These are phyloP conservation scores for Hymenoscyphus scutula DNA, from an alignment of 2,329 filamentous ascomycete genomes.

Conservation along the genomic window DNA sequence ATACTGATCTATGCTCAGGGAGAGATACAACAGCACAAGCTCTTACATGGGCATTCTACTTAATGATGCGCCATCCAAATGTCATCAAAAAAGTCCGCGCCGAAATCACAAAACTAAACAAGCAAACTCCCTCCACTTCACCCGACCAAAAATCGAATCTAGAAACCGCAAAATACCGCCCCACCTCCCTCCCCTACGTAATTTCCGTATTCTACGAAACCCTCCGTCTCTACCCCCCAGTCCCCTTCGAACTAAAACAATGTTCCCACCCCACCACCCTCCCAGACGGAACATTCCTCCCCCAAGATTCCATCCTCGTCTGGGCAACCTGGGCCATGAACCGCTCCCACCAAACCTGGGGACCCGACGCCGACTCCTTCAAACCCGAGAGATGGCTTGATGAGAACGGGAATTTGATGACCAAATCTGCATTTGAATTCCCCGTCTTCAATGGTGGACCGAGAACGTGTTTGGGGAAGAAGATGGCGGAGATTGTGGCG, in stretches of 20 bases:
- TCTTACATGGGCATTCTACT: conserved; percentile 62
- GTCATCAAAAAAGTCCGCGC: conserved; percentile 42
- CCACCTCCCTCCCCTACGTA: conserved; percentile 51
- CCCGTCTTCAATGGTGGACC: conserved; percentile 64
- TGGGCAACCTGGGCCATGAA: conserved; percentile 67
- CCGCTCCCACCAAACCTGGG: conserved; percentile 55
- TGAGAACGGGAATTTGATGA: conserved; percentile 40
- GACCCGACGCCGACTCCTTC: conserved; percentile 53
- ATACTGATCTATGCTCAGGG: conserved; percentile 35
- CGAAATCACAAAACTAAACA: conserved; percentile 39
- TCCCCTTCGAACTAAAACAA: conserved; percentile 66
- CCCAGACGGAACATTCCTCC: conserved; percentile 60
- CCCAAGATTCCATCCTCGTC: conserved; percentile 52
- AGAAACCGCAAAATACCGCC: conserved; percentile 26
- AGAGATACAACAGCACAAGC: conserved; percentile 65
- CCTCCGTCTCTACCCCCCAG: conserved; percentile 60
- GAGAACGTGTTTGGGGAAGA: conserved; percentile 60
- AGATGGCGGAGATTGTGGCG: conserved; percentile 61
- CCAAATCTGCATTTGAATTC: conserved; percentile 53
- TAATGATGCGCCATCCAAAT: conserved; percentile 52
- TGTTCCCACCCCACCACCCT: conserved; percentile 50
- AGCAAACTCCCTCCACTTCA: conserved; percentile 16
- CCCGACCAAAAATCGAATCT: conserved; percentile 13
- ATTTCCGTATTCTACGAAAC: conserved; percentile 61
- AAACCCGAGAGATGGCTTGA: conserved; percentile 56